phyloP scores from a whole-genome alignment of 2,329 filamentous ascomycete genomes.

The Fusarium algeriense region DNA sequence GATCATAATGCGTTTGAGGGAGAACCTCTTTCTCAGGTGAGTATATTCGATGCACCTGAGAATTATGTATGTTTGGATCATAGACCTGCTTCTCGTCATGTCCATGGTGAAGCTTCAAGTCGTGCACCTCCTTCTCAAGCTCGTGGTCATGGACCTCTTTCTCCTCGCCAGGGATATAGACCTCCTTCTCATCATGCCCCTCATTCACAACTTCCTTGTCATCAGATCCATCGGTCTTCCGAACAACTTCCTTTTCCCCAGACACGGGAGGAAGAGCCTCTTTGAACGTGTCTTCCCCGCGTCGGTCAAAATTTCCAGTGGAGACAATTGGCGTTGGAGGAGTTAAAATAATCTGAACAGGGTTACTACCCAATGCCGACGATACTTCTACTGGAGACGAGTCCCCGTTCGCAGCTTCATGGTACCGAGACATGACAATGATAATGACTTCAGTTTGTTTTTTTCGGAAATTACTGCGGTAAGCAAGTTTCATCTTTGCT shows the following conservation, averaged over 20 bases:
- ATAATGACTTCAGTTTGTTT: not conserved
- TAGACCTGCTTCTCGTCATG: constrained; percentile 25
- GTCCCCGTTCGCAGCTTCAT: not conserved
- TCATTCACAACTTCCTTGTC: constrained; percentile 8
- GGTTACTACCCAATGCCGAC: not conserved
- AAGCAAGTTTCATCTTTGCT: constrained; percentile 3
- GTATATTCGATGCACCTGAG: not conserved
- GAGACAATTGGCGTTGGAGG: constrained; percentile 32
- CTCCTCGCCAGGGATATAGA: not conserved
- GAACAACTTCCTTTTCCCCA: constrained; percentile 32
- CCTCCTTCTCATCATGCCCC: constrained; percentile 19
- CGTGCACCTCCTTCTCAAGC: not conserved
- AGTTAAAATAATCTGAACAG: constrained; percentile 35
- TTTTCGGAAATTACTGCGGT: not conserved
- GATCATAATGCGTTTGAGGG: not conserved
- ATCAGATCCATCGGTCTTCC: not conserved
- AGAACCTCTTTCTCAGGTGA: not conserved
- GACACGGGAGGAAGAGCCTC: constrained; percentile 19
- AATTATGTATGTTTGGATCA: not conserved
- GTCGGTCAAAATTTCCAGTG: not conserved
- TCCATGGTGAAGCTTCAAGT: constrained; percentile 8
- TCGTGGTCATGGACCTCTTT: constrained; percentile 16
- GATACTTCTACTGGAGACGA: not conserved
- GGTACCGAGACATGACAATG: constrained; percentile 8
- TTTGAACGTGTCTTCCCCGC: constrained; percentile 25